Evolutionary conservation across 768 basidiomycete species (phyloP).

Genomic region (Trametes maxima): DNA sequence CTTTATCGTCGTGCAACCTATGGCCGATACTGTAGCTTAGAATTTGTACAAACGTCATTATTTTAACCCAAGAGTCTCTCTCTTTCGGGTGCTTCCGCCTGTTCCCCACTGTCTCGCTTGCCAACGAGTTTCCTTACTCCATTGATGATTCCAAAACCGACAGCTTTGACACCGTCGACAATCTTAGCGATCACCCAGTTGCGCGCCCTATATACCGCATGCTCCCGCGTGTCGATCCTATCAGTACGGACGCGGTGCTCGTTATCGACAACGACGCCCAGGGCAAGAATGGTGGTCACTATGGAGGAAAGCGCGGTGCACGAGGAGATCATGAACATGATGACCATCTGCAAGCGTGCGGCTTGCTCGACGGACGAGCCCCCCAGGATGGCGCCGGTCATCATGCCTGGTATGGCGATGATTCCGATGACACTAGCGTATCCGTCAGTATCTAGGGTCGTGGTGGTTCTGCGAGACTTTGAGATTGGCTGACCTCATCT

Average conservation of each 20-base stretch:
- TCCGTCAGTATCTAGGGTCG: not conserved
- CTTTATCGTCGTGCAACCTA: too few species aligned
- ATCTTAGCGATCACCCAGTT: constrained; percentile 33
- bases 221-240: constrained; percentile 48
- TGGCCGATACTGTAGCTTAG: too few species aligned
- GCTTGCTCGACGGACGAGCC: constrained; percentile 86
- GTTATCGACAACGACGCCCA: constrained; percentile 65
- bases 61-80: constrained; percentile 28
- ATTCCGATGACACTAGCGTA: constrained; percentile 67
- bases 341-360: constrained; percentile 86
- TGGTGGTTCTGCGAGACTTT: too few species aligned
- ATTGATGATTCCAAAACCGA: not conserved
- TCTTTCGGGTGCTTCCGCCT: constrained; percentile 22
- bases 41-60: too few species aligned
- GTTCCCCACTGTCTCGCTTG: constrained; percentile 13
- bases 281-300: constrained; percentile 58
- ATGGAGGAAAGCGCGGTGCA: constrained; percentile 73
- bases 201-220: constrained; percentile 32
- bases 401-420: constrained; percentile 86
- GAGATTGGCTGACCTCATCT: constrained; percentile 66
- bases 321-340: constrained; percentile 92
- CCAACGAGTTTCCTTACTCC: constrained; percentile 10
- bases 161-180: constrained; percentile 5
- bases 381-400: constrained; percentile 90
- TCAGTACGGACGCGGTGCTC: constrained; percentile 68